Evolutionary conservation across 768 basidiomycete species (phyloP).

Genomic region (Kwoniella bestiolae): DNA sequence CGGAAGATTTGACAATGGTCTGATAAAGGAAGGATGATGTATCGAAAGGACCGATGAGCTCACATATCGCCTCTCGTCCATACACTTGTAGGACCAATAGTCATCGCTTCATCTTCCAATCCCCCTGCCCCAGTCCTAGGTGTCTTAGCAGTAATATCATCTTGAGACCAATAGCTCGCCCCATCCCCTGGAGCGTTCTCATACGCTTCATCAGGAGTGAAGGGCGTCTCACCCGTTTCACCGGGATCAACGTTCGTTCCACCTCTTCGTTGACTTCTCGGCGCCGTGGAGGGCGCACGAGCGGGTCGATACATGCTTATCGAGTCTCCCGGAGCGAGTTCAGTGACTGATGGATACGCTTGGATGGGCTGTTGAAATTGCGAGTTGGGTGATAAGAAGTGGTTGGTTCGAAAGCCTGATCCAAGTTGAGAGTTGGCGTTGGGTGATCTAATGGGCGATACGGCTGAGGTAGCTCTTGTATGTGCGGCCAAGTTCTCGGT

Average conservation of each 20-base stretch:
- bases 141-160: constrained; percentile 18
- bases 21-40: constrained; percentile 1
- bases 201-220: constrained; percentile 9
- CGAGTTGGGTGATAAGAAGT: constrained; percentile 12
- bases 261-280: constrained; percentile 29
- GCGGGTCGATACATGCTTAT: constrained; percentile 47
- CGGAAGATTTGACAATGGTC: not conserved
- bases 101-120: constrained; percentile 33
- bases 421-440: constrained; percentile 7
- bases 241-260: constrained; percentile 49
- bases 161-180: constrained; percentile 16
- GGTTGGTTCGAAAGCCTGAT: constrained; percentile 14
- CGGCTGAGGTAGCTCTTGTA: not conserved
- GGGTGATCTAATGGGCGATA: not conserved
- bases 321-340: constrained; percentile 38
- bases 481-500: not conserved
- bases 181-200: constrained; percentile 14
- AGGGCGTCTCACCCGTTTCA: constrained; percentile 11
- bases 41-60: constrained; percentile 14
- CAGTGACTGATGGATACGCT: constrained; percentile 24
- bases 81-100: constrained; percentile 33
- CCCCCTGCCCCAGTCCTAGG: constrained; percentile 11
- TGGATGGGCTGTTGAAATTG: constrained; percentile 7
- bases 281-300: constrained; percentile 27
- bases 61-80: constrained; percentile 38